Evolutionary conservation across 2,329 filamentous ascomycete genomes (phyloP), one percentile per base, ranked within the genome.

Genomic region (Cladosporium colombiae): DNA sequence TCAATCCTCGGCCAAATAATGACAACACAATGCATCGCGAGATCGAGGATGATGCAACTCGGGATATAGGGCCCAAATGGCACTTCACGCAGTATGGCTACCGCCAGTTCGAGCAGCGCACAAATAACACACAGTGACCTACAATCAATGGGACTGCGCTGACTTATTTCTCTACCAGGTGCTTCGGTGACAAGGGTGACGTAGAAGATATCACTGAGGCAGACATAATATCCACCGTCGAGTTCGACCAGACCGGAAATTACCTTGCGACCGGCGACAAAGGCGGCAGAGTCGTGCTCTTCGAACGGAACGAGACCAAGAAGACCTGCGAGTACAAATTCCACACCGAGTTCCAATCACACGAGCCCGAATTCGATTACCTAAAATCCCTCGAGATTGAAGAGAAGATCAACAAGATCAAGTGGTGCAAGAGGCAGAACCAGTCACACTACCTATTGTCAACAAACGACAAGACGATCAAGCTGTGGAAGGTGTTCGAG

Each of bases 401-500:
- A 85, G 95, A 99, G 82, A 99, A 99, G 84, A 99, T 99, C 86
- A 99, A 99, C 86, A 99, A 99, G 85, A 99, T 99, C 83, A 99
- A 98, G 81, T 99, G 95, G 95, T 99, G 95, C 80, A 89, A 91
- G 77, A 90, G 95, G 81, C 94, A 98, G 81, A 99, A 99, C 84
- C 91, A 94, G 68, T 98, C 95, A 65, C 95, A 99, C 82, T 99
- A 97, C 80, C 88, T 99, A 62, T 88, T 99, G 65, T 98, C 95
- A 52, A 99, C 95, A 74, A 99, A 99, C 78, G 95, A 99, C 84
- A 99, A 99, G 85, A 99, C 95, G 50, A 99, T 99, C 86, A 99
- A 99, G 84, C 85, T 99, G 72, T 99, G 95, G 95, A 99, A 99
- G 80, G 94, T 99, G 60, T 99, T 98, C 75, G 95, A 99, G 82